These are phyloP conservation scores for Lipomyces starkeyi DNA, from an alignment of 805 yeast species.

Conservation along the genomic window DNA sequence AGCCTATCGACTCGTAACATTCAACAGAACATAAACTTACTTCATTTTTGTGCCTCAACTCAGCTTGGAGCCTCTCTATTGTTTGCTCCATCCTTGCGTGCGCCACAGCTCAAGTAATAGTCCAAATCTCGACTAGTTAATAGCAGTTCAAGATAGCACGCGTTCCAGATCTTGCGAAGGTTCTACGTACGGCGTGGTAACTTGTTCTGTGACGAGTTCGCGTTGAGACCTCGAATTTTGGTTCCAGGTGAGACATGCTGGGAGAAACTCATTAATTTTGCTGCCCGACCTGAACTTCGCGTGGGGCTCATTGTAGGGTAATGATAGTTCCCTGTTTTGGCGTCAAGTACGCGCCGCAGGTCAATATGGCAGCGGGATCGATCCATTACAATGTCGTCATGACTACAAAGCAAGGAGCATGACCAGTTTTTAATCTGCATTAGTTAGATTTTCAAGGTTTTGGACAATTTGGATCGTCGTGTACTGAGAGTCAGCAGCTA, in stretches of 20 bases:
- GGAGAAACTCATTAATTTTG: background rate
- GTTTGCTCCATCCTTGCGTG: background rate
- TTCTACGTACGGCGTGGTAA: background rate
- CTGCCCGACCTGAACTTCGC: background rate
- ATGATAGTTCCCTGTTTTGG: background rate
- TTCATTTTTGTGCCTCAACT: conserved; percentile 30
- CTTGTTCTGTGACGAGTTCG: background rate
- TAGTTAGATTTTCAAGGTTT: too few species aligned
- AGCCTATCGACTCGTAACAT: background rate
- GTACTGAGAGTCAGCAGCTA: background rate
- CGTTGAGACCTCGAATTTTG: background rate
- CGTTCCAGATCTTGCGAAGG: background rate
- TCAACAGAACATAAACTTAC: conserved; percentile 6
- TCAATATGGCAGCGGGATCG: too few species aligned
- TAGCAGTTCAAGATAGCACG: background rate
- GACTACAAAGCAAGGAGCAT: too few species aligned
- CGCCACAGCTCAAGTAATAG: background rate
- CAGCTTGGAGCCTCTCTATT: conserved; percentile 18
- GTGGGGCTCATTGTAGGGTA: background rate
- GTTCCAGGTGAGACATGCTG: background rate
- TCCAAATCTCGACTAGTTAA: background rate
- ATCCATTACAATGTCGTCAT: too few species aligned
- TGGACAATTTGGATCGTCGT: background rate
- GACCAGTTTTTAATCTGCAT: too few species aligned
- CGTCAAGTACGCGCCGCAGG: background rate